These are phyloP conservation scores for Kandelia obovata DNA, from an alignment of 345 rosid genomes.

Conservation along the genomic window DNA sequence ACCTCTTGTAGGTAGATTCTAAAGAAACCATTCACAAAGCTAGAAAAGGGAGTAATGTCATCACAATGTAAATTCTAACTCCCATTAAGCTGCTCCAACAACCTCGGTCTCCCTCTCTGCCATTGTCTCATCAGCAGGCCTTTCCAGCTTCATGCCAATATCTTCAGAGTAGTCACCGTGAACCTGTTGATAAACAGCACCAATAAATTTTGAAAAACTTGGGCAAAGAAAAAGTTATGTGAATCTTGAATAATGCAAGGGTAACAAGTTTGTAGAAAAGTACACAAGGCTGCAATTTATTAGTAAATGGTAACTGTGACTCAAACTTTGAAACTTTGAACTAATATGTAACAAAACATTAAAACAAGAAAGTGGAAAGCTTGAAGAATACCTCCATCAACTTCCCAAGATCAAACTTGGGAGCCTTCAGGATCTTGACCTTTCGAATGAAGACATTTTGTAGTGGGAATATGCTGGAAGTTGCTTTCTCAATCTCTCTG, in stretches of 20 bases:
- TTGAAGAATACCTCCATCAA: slow-evolving; percentile 66
- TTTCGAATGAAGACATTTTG: slow-evolving; percentile 89
- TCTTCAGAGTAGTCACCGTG: slow-evolving; percentile 85
- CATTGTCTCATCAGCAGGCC: slow-evolving; percentile 71
- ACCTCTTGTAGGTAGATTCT: too few species aligned
- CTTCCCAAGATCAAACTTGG: slow-evolving; percentile 97
- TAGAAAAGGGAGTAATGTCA: too few species aligned
- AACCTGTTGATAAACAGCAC: slow-evolving; percentile 41
- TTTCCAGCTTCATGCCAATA: slow-evolving; percentile 73
- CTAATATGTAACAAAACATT: too few species aligned
- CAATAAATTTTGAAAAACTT: background rate
- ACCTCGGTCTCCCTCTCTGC: slow-evolving; percentile 52
- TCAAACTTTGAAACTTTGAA: background rate
- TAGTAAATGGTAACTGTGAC: background rate
- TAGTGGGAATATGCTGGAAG: slow-evolving; percentile 70
- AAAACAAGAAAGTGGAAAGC: background rate
- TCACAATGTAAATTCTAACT: too few species aligned
- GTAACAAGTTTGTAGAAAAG: background rate
- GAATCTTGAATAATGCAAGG: background rate
- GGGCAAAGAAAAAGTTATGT: background rate
- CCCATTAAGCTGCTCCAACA: slow-evolving; percentile 5
- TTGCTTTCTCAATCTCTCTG: slow-evolving; percentile 84
- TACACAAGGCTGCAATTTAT: too few species aligned
- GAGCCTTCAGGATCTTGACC: slow-evolving; percentile 91
- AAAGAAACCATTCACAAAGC: too few species aligned